Conservation (phyloP, 768 basidiomycete genomes). For the Pleurotus sapidus region DNA sequence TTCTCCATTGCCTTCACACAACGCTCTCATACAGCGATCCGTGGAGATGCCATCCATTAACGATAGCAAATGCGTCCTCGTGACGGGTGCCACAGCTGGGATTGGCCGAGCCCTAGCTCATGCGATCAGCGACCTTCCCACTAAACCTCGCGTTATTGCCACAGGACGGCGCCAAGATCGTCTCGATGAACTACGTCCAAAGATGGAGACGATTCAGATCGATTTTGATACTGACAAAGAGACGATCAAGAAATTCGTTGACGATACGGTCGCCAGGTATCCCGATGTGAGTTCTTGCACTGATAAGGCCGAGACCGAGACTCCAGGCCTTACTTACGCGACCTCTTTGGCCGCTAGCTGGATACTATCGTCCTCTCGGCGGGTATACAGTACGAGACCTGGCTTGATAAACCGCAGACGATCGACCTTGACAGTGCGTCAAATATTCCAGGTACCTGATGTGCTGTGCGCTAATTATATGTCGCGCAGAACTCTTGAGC, state of each 20-base stretch:
- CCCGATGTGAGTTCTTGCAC: slow-evolving; percentile 10
- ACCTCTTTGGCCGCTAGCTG: slow-evolving; percentile 28
- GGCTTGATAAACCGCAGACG: slow-evolving; percentile 35
- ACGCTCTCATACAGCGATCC: too few relatives aligned
- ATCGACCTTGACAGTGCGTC: slow-evolving; percentile 36
- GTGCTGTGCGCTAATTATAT: not conserved
- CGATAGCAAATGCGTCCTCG: slow-evolving; percentile 20
- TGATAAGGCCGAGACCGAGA: too few relatives aligned
- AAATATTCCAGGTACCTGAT: not conserved
- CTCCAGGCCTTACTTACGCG: too few relatives aligned
- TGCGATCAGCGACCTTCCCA: slow-evolving; percentile 4
- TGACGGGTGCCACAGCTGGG: slow-evolving; percentile 14
- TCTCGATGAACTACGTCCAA: slow-evolving; percentile 6
- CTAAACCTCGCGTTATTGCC: slow-evolving; percentile 34
- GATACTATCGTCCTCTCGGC: slow-evolving; percentile 54
- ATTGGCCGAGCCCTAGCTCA: slow-evolving; percentile 7
- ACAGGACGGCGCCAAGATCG: slow-evolving; percentile 34
- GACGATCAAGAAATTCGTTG: slow-evolving; percentile 24
- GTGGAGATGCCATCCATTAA: slow-evolving; percentile 6
- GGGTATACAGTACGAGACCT: slow-evolving; percentile 47
- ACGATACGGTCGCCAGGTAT: slow-evolving; percentile 15
- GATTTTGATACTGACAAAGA: slow-evolving; percentile 27
- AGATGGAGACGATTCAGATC: slow-evolving; percentile 24
- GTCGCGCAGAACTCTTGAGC: slow-evolving; percentile 32
- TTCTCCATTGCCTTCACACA: too few relatives aligned